Conservation (phyloP, 1,139 yeast species). For the Suhomyces taliae region DNA sequence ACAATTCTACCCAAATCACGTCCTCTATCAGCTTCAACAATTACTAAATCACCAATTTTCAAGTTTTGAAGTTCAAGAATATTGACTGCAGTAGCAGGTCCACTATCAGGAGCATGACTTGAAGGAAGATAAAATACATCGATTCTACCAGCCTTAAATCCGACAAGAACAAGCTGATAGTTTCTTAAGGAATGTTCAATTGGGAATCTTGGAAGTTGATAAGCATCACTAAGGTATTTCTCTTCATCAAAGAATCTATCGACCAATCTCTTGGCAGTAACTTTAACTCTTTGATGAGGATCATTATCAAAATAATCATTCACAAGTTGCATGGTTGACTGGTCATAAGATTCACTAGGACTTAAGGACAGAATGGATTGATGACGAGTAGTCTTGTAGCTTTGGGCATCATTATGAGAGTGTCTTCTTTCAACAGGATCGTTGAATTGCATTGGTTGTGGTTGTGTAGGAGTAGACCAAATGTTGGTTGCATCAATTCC, state of each 20-base stretch:
- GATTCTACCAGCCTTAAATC: constrained; percentile 82
- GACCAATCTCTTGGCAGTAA: constrained; percentile 18
- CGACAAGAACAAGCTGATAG: constrained; percentile 59
- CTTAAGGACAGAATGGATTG: background rate
- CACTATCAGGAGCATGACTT: background rate
- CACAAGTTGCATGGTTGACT: constrained; percentile 21
- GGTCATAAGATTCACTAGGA: background rate
- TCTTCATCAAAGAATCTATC: constrained; percentile 21
- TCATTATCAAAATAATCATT: constrained; percentile 40
- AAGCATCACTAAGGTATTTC: constrained; percentile 30
- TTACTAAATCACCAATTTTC: constrained; percentile 73
- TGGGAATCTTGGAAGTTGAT: constrained; percentile 46
- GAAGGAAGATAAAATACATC: constrained; percentile 76
- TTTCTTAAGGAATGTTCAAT: constrained; percentile 34
- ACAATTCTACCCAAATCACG: constrained; percentile 82
- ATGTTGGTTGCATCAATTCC: constrained; percentile 13
- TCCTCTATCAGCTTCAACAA: constrained; percentile 98
- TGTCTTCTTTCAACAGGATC: constrained; percentile 22
- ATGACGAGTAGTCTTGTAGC: background rate
- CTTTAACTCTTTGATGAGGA: constrained; percentile 44
- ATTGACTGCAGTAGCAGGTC: constrained; percentile 5
- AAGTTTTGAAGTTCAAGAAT: constrained; percentile 19
- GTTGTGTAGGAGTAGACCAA: constrained; percentile 11
- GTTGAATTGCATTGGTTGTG: constrained; percentile 4
- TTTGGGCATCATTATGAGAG: constrained; percentile 26